Percentiles rank a stretch among this genome's conserved stretches.
Conservation (phyloP, 2,329 filamentous ascomycete species). For the Trichoderma afroharzianum region DNA sequence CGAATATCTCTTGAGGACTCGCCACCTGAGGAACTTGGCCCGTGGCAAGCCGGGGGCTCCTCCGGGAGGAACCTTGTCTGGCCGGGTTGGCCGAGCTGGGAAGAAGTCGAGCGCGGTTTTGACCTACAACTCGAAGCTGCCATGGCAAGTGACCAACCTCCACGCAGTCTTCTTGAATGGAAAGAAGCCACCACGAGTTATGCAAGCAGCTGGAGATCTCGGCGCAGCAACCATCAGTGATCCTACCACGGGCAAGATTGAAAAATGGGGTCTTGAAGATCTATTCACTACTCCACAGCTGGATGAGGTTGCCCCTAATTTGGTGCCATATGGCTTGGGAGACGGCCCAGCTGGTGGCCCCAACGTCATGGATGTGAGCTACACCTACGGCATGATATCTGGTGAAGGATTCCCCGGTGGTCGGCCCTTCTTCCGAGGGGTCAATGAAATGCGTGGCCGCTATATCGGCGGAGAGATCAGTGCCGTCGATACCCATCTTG, state of each 20-base stretch:
- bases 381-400: slow-evolving; percentile 75
- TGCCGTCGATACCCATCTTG: slow-evolving; percentile 59
- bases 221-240: slow-evolving; percentile 80
- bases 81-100: slow-evolving; percentile 48
- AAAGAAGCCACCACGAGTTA: slow-evolving; percentile 72
- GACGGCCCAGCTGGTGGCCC: slow-evolving; percentile 73
- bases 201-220: slow-evolving; percentile 78
- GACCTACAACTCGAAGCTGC: slow-evolving; percentile 81
- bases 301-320: slow-evolving; percentile 68
- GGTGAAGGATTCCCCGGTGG: slow-evolving; percentile 86
- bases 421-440: slow-evolving; percentile 70
- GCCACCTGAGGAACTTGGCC: slow-evolving; percentile 74
- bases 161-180: slow-evolving; percentile 71
- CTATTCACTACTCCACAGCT: slow-evolving; percentile 73
- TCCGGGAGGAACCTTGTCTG: slow-evolving; percentile 47
- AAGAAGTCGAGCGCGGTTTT: slow-evolving; percentile 70
- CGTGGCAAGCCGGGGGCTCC: slow-evolving; percentile 73
- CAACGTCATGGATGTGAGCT: slow-evolving; percentile 89
- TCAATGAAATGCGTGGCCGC: slow-evolving; percentile 70
- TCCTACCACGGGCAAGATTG: slow-evolving; percentile 69
- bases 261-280: slow-evolving; percentile 78
- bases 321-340: slow-evolving; percentile 73
- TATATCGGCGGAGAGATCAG: slow-evolving; percentile 64
- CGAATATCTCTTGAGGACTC: slow-evolving; percentile 87
- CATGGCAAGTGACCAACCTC: slow-evolving; percentile 73